Evolutionary conservation across 2,329 filamentous ascomycete genomes (phyloP).

Genomic region (Exophiala sp.): DNA sequence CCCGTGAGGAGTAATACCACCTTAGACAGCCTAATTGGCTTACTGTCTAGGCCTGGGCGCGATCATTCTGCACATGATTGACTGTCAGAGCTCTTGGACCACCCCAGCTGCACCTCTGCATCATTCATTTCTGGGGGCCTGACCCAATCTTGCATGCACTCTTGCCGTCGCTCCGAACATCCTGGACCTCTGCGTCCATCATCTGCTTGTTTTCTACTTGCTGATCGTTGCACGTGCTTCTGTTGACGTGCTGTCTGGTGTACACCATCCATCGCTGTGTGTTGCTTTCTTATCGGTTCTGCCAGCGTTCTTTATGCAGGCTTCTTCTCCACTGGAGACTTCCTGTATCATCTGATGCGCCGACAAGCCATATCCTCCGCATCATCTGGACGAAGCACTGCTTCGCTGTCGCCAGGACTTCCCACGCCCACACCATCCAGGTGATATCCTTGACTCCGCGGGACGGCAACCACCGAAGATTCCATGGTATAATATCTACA

Average conservation of each 20-base stretch:
- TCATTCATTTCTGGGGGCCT: too few relatives aligned
- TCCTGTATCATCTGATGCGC: slow-evolving; percentile 10
- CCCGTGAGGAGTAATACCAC: too few relatives aligned
- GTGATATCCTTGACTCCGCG: too few relatives aligned
- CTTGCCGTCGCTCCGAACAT: neutral
- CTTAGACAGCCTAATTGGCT: too few relatives aligned
- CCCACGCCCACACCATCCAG: too few relatives aligned
- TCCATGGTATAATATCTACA: neutral
- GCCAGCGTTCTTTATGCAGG: neutral
- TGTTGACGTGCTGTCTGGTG: slow-evolving; percentile 16
- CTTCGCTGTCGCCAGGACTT: too few relatives aligned
- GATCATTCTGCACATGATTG: too few relatives aligned
- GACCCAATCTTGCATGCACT: too few relatives aligned
- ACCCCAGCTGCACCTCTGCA: too few relatives aligned
- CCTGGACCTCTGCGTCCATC: neutral
- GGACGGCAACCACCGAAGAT: neutral
- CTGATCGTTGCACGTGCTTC: slow-evolving; percentile 15
- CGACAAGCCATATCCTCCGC: slow-evolving; percentile 7
- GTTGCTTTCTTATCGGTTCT: neutral
- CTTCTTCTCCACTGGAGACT: neutral
- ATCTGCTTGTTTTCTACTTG: neutral
- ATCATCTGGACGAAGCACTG: neutral
- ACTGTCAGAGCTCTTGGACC: too few relatives aligned
- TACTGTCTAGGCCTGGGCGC: too few relatives aligned
- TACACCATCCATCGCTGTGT: neutral